A percentile compares a stretch with the other conserved stretches of the same genome.
Evolutionary conservation across 2,329 filamentous ascomycete genomes (phyloP).

Genomic region (Aspergillus floridensis): DNA sequence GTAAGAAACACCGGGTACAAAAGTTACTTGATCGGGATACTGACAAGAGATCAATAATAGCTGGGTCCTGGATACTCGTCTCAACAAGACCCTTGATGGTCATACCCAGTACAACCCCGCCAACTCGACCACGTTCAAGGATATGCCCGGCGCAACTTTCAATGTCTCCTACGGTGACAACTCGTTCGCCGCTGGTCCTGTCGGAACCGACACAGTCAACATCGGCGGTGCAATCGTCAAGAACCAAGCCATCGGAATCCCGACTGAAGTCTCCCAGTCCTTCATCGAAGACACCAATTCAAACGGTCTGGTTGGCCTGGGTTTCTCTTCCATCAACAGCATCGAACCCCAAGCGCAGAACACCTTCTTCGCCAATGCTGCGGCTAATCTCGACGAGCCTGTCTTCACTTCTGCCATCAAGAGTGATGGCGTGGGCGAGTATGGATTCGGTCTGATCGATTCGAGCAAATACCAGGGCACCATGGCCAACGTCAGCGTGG

Average conservation of each 20-base stretch:
- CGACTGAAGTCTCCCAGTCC: slow-evolving; percentile 55
- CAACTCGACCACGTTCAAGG: slow-evolving; percentile 52
- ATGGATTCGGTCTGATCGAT: slow-evolving; percentile 74
- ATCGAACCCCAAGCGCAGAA: slow-evolving; percentile 62
- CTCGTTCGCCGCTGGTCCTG: slow-evolving; percentile 59
- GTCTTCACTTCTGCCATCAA: slow-evolving; percentile 70
- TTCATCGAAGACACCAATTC: slow-evolving; percentile 61
- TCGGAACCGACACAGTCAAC: slow-evolving; percentile 65
- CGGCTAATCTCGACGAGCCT: slow-evolving; percentile 58
- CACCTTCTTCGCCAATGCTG: slow-evolving; percentile 73
- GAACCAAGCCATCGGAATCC: slow-evolving; percentile 66
- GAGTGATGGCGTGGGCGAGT: slow-evolving; percentile 59
- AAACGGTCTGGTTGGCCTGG: slow-evolving; percentile 69
- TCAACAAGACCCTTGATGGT: slow-evolving; percentile 46
- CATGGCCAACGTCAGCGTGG: slow-evolving; percentile 61
- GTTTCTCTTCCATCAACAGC: slow-evolving; percentile 64
- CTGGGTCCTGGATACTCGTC: slow-evolving; percentile 67
- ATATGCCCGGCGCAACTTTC: slow-evolving; percentile 54
- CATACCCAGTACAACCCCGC: slow-evolving; percentile 57
- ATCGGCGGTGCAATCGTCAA: slow-evolving; percentile 64
- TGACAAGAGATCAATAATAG: slow-evolving; percentile 32
- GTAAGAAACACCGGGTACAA: slow-evolving; percentile 37
- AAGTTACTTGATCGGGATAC: neutral
- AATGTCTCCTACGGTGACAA: slow-evolving; percentile 68
- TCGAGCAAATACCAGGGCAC: slow-evolving; percentile 59